These are phyloP conservation scores for Rachicladosporium sp. DNA, from an alignment of 2,329 filamentous ascomycete genomes.

Conservation along the genomic window DNA sequence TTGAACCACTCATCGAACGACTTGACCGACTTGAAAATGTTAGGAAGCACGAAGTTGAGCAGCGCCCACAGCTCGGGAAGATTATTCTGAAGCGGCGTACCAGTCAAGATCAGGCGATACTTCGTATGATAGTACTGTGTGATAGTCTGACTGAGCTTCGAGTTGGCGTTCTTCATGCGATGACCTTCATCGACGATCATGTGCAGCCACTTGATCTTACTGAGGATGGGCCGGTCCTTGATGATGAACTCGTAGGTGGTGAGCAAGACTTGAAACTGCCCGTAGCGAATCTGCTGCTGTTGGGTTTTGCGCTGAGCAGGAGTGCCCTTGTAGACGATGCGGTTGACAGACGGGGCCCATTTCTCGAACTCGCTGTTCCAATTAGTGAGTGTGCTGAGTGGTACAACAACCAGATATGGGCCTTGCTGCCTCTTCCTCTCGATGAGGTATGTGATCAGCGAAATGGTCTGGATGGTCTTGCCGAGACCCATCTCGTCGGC, in stretches of 20 bases:
- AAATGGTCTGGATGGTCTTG: slow-evolving; percentile 98
- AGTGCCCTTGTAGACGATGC: slow-evolving; percentile 94
- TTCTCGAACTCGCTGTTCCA: slow-evolving; percentile 99
- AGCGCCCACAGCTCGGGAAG: slow-evolving; percentile 91
- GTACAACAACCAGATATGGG: slow-evolving; percentile 92
- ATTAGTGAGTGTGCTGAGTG: slow-evolving; percentile 91
- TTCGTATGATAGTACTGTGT: slow-evolving; percentile 90
- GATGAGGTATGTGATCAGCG: slow-evolving; percentile 91
- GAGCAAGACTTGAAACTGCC: slow-evolving; percentile 87
- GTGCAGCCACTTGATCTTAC: slow-evolving; percentile 99
- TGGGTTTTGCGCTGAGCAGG: slow-evolving; percentile 78
- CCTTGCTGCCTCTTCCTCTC: slow-evolving; percentile 87
- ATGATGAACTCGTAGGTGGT: slow-evolving; percentile 99
- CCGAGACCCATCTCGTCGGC: slow-evolving; percentile 99
- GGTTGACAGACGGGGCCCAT: slow-evolving; percentile 79
- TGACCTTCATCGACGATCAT: slow-evolving; percentile 99
- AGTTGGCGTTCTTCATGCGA: slow-evolving; percentile 97
- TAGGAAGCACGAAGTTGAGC: slow-evolving; percentile 95
- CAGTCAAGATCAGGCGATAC: slow-evolving; percentile 91
- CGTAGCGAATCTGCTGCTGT: slow-evolving; percentile 86
- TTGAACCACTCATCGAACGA: slow-evolving; percentile 99
- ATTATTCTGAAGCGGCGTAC: slow-evolving; percentile 95
- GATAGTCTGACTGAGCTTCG: slow-evolving; percentile 89
- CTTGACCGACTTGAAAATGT: slow-evolving; percentile 97
- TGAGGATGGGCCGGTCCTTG: slow-evolving; percentile 88